Evolutionary conservation across 305 asterid species (phyloP).

Genomic region (Solanum hybrid): DNA sequence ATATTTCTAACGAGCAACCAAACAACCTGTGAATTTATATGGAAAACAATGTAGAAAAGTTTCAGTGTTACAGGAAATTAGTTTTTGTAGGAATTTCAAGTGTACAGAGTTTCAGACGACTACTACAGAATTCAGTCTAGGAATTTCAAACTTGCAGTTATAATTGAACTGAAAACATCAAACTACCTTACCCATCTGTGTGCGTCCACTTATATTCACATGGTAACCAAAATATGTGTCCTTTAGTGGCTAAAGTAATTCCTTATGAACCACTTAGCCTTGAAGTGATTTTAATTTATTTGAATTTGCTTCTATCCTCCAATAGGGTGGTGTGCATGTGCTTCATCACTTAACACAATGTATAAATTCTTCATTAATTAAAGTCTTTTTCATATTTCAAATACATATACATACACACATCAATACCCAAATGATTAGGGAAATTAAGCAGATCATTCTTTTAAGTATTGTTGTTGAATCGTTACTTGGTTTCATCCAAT

Average conservation of each 20-base stretch:
- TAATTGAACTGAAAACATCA: conserved; percentile 11
- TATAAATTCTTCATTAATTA: conserved; percentile 16
- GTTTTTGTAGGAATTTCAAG: conserved; percentile 28
- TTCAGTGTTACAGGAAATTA: too few species aligned
- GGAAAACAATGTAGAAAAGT: too few species aligned
- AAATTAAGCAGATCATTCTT: background rate
- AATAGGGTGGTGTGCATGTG: conserved; percentile 78
- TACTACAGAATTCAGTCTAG: conserved; percentile 21
- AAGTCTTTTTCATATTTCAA: conserved; percentile 11
- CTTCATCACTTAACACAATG: conserved; percentile 24
- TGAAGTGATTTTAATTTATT: conserved; percentile 5
- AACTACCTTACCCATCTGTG: background rate
- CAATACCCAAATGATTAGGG: conserved; percentile 7
- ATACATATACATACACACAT: background rate
- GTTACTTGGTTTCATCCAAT: background rate
- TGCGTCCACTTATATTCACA: conserved; percentile 21
- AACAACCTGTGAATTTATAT: too few species aligned
- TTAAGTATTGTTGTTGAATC: background rate
- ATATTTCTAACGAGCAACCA: too few species aligned
- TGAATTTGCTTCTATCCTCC: conserved; percentile 15
- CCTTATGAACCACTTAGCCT: conserved; percentile 45
- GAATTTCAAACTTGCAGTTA: conserved; percentile 26
- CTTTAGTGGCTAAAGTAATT: conserved; percentile 19
- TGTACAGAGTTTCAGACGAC: background rate
- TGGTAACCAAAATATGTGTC: conserved; percentile 27